Evolutionary conservation across 2,329 filamentous ascomycete species (phyloP), one percentile per base, ranked within the genome.

Genomic region (Epichloe amarillans): DNA sequence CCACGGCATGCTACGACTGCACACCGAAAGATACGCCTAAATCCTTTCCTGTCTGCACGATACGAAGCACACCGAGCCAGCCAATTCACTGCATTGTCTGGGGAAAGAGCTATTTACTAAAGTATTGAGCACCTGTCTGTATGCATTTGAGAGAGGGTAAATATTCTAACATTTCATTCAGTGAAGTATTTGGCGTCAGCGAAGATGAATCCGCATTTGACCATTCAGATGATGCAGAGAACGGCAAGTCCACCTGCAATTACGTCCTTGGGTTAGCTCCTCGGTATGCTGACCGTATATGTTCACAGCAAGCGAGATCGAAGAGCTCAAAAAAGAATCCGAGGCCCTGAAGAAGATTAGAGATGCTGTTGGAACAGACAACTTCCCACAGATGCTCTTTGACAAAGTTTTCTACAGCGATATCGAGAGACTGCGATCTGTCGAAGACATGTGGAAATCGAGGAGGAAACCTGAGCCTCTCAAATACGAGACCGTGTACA

Each of bases 71-170:
- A 0, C 93, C 93, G 0, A 95, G 86, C 57, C 91, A 97, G 61
- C 88, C 91, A 0, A 97, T 98, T 42, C 93, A 98, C 69, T 97
- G 93, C 70, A 98, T 98, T 54, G 91, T 98, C 2, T 98, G 93
- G 93, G 91, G 80, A 19, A 98, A 97, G 70, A 95, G 89, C 65
- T 98, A 97, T 65, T 76, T 98, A 8, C 79, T 98, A 54, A 93
- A 88, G 68, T 71, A 60, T 23, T 75, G 72, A 35, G 3, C 2
- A 15, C 38, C 38, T 15, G 14, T 26, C n/a, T 17, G 8, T 10
- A 17, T 23, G 4, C 61, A 54, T n/a, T 10, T 36, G 12, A 19
- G 17, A 43, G 26, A 15, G 17, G 23, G 4, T 3, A 21, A 40
- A 30, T 12, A 33, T 19, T 26, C 49, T 51, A 36, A 53, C 46